Percentiles rank a stretch among this genome's conserved stretches.
phyloP scores from a whole-genome alignment of 2,329 filamentous ascomycete genomes.

The Ophiostoma piceae region DNA sequence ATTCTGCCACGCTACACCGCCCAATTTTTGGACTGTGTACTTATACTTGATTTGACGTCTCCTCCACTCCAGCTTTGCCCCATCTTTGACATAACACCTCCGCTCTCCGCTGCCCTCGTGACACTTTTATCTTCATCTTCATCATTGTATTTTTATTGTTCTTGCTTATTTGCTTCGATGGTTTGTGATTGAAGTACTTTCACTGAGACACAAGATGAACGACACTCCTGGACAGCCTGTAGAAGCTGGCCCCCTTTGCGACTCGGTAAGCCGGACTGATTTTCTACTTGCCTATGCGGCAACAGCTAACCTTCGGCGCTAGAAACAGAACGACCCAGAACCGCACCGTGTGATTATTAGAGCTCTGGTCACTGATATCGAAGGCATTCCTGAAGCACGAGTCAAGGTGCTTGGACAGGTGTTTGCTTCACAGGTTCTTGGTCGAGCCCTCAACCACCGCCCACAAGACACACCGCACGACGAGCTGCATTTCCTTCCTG shows the following conservation, averaged over 20 bases:
- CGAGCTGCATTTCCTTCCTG: background rate
- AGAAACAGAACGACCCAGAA: background rate
- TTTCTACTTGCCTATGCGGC: background rate
- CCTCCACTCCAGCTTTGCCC: too few relatives aligned
- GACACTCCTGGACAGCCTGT: background rate
- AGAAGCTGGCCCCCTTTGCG: background rate
- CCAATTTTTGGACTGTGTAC: too few relatives aligned
- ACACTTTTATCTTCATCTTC: too few relatives aligned
- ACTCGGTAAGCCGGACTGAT: background rate
- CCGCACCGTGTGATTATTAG: background rate
- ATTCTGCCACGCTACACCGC: too few relatives aligned
- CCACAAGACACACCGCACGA: background rate
- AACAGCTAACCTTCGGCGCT: background rate
- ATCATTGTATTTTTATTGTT: too few relatives aligned
- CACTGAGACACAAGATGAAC: background rate
- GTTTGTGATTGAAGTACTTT: too few relatives aligned
- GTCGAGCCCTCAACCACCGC: background rate
- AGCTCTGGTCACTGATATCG: background rate
- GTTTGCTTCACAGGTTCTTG: background rate
- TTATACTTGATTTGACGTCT: too few relatives aligned
- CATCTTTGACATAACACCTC: too few relatives aligned
- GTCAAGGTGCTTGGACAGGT: background rate
- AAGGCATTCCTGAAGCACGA: background rate
- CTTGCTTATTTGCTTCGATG: too few relatives aligned
- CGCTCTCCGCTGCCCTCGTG: too few relatives aligned